These are phyloP conservation scores for Cryoendolithus antarcticus DNA, from an alignment of 2,329 filamentous ascomycete genomes.

Conservation along the genomic window DNA sequence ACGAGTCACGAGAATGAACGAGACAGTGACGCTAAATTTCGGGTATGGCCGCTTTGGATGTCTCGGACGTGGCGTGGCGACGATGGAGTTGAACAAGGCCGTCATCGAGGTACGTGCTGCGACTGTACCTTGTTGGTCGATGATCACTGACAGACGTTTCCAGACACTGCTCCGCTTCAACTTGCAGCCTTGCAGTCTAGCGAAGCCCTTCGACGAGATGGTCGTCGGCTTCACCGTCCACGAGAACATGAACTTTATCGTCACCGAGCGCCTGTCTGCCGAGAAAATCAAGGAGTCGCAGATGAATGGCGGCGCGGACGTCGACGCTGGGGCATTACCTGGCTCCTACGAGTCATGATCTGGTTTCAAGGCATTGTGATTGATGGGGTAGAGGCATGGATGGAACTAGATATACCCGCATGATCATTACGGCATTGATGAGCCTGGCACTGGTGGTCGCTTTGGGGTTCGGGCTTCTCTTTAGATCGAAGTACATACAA, in stretches of 20 bases:
- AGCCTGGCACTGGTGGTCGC: no score
- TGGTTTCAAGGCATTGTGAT: neutral
- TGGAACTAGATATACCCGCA: no score
- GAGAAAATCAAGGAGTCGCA: slow-evolving; percentile 2
- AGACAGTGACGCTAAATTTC: slow-evolving; percentile 24
- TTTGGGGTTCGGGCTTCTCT: no score
- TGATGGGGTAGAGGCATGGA: no score
- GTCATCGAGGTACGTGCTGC: slow-evolving; percentile 22
- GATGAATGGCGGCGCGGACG: neutral
- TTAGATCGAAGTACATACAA: no score
- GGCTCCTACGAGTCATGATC: slow-evolving; percentile 13
- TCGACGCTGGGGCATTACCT: slow-evolving; percentile 14
- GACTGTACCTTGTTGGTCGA: no score
- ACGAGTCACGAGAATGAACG: slow-evolving; percentile 22
- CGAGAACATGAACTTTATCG: slow-evolving; percentile 26
- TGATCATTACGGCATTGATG: no score
- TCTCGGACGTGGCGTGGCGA: slow-evolving; percentile 25
- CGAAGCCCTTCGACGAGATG: slow-evolving; percentile 25
- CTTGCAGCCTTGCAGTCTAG: slow-evolving; percentile 25
- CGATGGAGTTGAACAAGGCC: slow-evolving; percentile 28
- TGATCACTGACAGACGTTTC: neutral
- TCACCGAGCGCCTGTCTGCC: slow-evolving; percentile 16
- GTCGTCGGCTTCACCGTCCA: slow-evolving; percentile 27
- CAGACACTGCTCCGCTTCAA: slow-evolving; percentile 26
- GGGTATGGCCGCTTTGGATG: slow-evolving; percentile 26